phyloP scores from a whole-genome alignment of 2,329 filamentous ascomycete genomes.

The Exophiala sideris region DNA sequence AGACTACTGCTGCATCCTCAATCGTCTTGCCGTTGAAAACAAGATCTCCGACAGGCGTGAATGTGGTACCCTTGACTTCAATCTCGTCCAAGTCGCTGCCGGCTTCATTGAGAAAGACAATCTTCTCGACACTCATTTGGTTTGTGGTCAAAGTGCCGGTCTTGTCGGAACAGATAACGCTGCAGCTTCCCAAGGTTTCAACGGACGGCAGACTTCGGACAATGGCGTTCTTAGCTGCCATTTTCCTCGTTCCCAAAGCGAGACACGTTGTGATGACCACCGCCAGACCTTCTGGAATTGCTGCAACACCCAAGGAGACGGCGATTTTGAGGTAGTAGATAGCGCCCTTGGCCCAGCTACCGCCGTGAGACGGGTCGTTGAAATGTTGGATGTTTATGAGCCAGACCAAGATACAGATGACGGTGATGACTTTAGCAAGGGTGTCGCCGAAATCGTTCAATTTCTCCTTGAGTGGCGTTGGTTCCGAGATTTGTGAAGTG shows the following conservation, averaged over 20 bases:
- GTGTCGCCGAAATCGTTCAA: slow-evolving; percentile 96
- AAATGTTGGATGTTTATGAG: slow-evolving; percentile 98
- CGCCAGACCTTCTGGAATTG: slow-evolving; percentile 63
- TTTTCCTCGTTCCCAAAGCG: slow-evolving; percentile 92
- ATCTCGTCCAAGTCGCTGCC: slow-evolving; percentile 78
- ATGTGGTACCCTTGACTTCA: slow-evolving; percentile 88
- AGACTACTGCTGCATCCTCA: slow-evolving; percentile 65
- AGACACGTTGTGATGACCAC: slow-evolving; percentile 99
- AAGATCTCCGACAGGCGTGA: slow-evolving; percentile 76
- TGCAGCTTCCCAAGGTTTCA: slow-evolving; percentile 97
- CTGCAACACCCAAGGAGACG: slow-evolving; percentile 90
- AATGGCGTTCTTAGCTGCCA: slow-evolving; percentile 97
- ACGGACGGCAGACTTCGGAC: slow-evolving; percentile 95
- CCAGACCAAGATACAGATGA: slow-evolving; percentile 96
- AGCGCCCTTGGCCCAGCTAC: slow-evolving; percentile 90
- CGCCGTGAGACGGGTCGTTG: slow-evolving; percentile 88
- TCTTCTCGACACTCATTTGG: slow-evolving; percentile 96
- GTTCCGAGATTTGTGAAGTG: slow-evolving; percentile 93
- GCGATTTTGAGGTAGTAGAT: slow-evolving; percentile 99
- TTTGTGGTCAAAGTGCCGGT: slow-evolving; percentile 97
- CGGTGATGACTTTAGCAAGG: slow-evolving; percentile 95
- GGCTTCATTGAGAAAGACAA: slow-evolving; percentile 74
- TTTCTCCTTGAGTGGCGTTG: slow-evolving; percentile 96
- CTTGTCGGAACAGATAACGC: slow-evolving; percentile 99
- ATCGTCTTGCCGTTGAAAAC: slow-evolving; percentile 65